Conservation (phyloP, 768 basidiomycete genomes). For the Suillus decipiens region DNA sequence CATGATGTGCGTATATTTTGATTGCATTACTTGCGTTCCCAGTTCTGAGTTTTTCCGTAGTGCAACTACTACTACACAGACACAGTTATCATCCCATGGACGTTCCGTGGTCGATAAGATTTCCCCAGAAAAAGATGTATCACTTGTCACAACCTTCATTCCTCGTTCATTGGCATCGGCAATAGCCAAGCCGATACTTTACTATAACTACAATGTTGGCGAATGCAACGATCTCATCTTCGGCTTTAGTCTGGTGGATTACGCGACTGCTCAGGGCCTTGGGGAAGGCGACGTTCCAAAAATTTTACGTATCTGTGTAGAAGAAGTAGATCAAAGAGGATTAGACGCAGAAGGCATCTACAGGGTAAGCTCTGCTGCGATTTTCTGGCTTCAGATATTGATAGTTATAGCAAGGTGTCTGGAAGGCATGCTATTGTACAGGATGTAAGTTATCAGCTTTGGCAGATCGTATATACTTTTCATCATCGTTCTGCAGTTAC, state of each 20-base stretch:
- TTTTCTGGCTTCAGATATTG: neutral
- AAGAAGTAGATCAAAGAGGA: conserved; percentile 80
- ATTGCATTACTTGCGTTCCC: conserved; percentile 3
- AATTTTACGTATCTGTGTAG: conserved; percentile 78
- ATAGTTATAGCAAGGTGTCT: conserved; percentile 55
- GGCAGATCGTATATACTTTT: conserved; percentile 6
- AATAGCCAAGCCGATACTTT: conserved; percentile 71
- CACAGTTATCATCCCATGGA: conserved; percentile 69
- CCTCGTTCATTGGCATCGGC: conserved; percentile 63
- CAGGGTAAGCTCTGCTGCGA: conserved; percentile 46
- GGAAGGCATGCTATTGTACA: conserved; percentile 86
- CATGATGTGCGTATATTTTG: conserved; percentile 55
- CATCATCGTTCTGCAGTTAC: conserved; percentile 49
- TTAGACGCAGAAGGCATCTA: conserved; percentile 82
- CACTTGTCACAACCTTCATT: conserved; percentile 54
- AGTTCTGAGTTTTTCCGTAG: conserved; percentile 39
- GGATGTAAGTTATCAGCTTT: conserved; percentile 49
- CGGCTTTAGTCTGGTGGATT: conserved; percentile 85
- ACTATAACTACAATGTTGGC: conserved; percentile 79
- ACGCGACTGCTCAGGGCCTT: conserved; percentile 78
- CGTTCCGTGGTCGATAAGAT: conserved; percentile 64
- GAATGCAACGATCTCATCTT: conserved; percentile 89
- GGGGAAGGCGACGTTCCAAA: conserved; percentile 76
- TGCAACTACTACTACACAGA: conserved; percentile 76
- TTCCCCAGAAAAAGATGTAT: conserved; percentile 68